Base-by-base conservation (phyloP, 1,284 basidiomycete genomes). In the Trametes pubescens region DNA sequence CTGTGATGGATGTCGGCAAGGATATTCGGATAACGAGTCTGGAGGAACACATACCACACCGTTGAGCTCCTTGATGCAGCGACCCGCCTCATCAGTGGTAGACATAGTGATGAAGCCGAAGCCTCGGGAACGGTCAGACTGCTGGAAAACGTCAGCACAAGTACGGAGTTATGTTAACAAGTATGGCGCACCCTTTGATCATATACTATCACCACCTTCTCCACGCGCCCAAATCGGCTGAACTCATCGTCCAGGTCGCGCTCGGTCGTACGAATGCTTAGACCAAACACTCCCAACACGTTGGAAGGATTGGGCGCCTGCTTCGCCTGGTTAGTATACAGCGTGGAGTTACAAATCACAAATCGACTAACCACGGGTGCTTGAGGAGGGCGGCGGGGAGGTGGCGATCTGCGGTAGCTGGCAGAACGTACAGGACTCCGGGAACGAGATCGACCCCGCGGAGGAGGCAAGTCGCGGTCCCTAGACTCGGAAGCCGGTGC, bases 41-140 rank as follows among this genome's bases (percentile, higher is more conserved):
- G 40, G 3, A 32, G 29, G 29, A 11, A 11, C 22, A 85, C 93
- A 72, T 78, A 95, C 94, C 61, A 96, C 80, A 56, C 97, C 96
- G 75, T 99, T 99, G 52, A 99, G 82, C 73, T 95, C 93, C 67
- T 92, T 87, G 74, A 99, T 94, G 77, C 93, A 96, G 49, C 89
- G 83, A 32, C 86, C 82, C 2, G 98, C 98, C 67, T 98, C 96
- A 62, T 96, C 95, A 18, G 90, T 85, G 43, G 84, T 85, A 44
- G 86, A 85, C 96, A 99, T 99, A 68, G 91, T 92, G 76, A 99
- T 95, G 78, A 99, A 99, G 44, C 96, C 97, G 72, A 99, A 99
- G 10, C 96, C 98, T 69, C 97, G 93, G 59, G 96, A 99, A 63
- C 98, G 91, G 75, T 96, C 95, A 52, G 95, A 94, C 93, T 96